phyloP scores from a whole-genome alignment of 495 filamentous ascomycete species.

The Penicillium samsonianum region DNA sequence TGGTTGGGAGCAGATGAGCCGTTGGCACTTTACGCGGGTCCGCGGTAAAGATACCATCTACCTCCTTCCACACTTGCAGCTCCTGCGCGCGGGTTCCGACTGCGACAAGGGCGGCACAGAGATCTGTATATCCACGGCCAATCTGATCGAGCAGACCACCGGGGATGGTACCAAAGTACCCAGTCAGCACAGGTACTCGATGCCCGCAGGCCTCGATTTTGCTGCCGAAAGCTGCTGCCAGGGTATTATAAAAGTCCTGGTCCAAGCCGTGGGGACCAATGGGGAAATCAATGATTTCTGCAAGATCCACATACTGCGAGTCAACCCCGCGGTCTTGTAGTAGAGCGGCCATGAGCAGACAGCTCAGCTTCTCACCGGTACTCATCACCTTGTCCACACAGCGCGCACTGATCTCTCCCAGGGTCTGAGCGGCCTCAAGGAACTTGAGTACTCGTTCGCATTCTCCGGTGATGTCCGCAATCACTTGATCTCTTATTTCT shows the following conservation, averaged over 20 bases:
- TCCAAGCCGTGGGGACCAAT: conserved; percentile 61
- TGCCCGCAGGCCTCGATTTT: conserved; percentile 69
- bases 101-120: conserved; percentile 80
- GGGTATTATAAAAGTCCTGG: conserved; percentile 75
- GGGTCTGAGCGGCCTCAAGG: conserved; percentile 58
- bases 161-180: conserved; percentile 86
- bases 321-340: conserved; percentile 75
- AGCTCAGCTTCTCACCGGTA: conserved; percentile 91
- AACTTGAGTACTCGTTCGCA: conserved; percentile 63
- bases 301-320: conserved; percentile 84
- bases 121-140: conserved; percentile 86
- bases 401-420: conserved; percentile 73
- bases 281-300: conserved; percentile 68
- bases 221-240: conserved; percentile 63
- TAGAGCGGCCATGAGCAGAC: conserved; percentile 79
- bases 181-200: conserved; percentile 75
- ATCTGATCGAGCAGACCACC: conserved; percentile 76
- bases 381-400: conserved; percentile 89
- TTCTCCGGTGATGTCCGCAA: conserved; percentile 67
- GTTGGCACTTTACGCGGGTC: conserved; percentile 88
- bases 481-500: conserved; percentile 57
- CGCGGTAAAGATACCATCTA: conserved; percentile 88
- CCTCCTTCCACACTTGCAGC: conserved; percentile 91
- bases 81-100: conserved; percentile 77
- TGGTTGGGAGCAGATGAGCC: conserved; percentile 69